Base-by-base conservation (phyloP, 805 yeast genomes). In the Pichia occidentalis region DNA sequence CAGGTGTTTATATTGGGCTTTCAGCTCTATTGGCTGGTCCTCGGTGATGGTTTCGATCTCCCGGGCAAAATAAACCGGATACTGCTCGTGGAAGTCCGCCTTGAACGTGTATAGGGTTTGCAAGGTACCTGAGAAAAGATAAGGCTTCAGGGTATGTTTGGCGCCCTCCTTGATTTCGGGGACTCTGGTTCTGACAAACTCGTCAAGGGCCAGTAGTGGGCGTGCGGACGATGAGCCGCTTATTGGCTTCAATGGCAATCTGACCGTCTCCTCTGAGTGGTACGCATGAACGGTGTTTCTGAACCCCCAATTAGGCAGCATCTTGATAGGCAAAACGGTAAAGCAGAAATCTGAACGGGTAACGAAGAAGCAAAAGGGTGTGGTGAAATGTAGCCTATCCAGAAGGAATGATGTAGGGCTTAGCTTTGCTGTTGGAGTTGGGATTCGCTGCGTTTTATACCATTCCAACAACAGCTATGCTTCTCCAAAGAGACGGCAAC, bases 51-150 rank as follows among this genome's bases (percentile, higher is more conserved):
- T 68, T 18, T 72, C 49, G 5, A 73, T 48, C 22, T 65, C 54
- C 37, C 79, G 54, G 29, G 69, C 73, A 46, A 70, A 74, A 50
- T 60, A 54, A 3, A 74, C 67, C 22, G 59, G 59, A 45, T 67
- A 72, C 13, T 51, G 48, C 22, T 58, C 45, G 7, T 67, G 67
- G 40, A 63, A 68, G 46, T 69, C 67, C 31, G 64, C 64, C 26
- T 68, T 48, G 1, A 71, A 68, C 3, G 71, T 57, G 46, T 69
- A 72, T 12, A 74, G 61, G 4, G 75, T 70, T 52, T 74, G 79
- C 17, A 67, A 46, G 31, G 68, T 68, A 19, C 78, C 78, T 30
- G 65, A 65, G 36, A 68, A 57, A 5, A 73, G 54, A 11, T 64
- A 53, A 4, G 79, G 78, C 43, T 67, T 65, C 34, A 71, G 57